Evolutionary conservation across 2,329 filamentous ascomycete genomes (phyloP).

Genomic region (Aspergillus hortae): DNA sequence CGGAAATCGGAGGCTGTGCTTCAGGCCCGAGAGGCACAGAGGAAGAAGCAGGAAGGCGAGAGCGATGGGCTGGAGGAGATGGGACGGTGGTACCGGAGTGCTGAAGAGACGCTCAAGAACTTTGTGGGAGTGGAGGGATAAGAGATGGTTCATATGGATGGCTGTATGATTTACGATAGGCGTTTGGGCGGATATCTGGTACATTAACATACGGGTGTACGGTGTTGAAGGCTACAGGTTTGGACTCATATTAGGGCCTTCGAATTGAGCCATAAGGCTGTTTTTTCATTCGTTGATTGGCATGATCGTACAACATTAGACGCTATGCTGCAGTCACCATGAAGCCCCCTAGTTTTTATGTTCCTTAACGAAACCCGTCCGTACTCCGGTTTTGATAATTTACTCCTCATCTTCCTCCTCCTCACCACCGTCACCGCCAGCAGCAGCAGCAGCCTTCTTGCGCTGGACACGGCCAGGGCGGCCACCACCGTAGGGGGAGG

Average conservation of each 20-base stretch:
- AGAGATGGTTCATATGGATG: conserved; percentile 1
- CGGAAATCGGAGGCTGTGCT: conserved; percentile 41
- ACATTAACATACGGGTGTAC: background rate
- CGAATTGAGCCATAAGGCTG: conserved; percentile 36
- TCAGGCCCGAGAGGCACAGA: conserved; percentile 47
- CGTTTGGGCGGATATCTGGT: conserved; percentile 14
- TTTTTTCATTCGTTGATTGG: conserved; percentile 33
- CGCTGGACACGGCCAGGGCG: conserved; percentile 95
- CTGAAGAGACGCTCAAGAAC: conserved; percentile 39
- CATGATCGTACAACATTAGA: conserved; percentile 41
- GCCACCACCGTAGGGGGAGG: conserved; percentile 95
- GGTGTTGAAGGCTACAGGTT: background rate
- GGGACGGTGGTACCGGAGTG: conserved; percentile 44
- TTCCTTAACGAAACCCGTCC: conserved; percentile 37
- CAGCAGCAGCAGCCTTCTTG: conserved; percentile 98
- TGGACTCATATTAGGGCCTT: conserved; percentile 20
- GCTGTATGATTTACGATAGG: conserved; percentile 23
- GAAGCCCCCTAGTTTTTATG: conserved; percentile 30
- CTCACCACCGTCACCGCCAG: conserved; percentile 55
- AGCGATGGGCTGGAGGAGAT: conserved; percentile 45
- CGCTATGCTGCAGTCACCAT: conserved; percentile 37
- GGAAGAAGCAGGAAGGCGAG: conserved; percentile 42
- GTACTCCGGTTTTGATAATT: conserved; percentile 38
- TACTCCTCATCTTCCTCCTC: conserved; percentile 80
- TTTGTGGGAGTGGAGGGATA: conserved; percentile 32